Percentiles rank a stretch among this genome's conserved stretches.
These are phyloP conservation scores for Ligustrum vulgare DNA, from an alignment of 257 asterid species.

Conservation along the genomic window DNA sequence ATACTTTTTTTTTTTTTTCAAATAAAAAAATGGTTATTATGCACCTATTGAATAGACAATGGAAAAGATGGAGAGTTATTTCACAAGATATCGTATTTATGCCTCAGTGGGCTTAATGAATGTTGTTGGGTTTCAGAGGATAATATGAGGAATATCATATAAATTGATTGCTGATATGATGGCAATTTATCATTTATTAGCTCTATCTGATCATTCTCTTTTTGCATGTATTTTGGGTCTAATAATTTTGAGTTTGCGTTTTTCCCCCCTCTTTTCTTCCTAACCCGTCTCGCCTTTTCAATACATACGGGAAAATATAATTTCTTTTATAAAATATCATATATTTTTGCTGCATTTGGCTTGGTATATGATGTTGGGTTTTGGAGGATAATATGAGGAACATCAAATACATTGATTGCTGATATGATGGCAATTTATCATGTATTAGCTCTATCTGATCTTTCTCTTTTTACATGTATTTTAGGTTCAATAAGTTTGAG, in stretches of 20 bases:
- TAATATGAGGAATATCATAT: slow-evolving; percentile 26
- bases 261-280: background rate
- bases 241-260: background rate
- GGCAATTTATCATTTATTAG: slow-evolving; percentile 41
- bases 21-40: too few species aligned
- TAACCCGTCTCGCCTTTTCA: background rate
- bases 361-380: background rate
- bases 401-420: slow-evolving; percentile 20
- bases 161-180: slow-evolving; percentile 33
- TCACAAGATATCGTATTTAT: background rate
- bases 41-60: background rate
- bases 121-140: slow-evolving; percentile 10
- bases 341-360: background rate
- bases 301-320: too few species aligned
- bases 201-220: slow-evolving; percentile 38
- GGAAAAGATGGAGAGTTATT: background rate
- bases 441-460: slow-evolving; percentile 48
- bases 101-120: too few species aligned
- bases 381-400: slow-evolving; percentile 29
- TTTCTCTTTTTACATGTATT: slow-evolving; percentile 5
- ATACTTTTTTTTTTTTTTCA: too few species aligned
- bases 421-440: slow-evolving; percentile 36
- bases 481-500: background rate
- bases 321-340: background rate
- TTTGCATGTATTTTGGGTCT: background rate